A percentile compares a stretch with the other conserved stretches of the same genome.
Conservation (phyloP, 2,329 filamentous ascomycete genomes). For the Aspergillus fumigatus region DNA sequence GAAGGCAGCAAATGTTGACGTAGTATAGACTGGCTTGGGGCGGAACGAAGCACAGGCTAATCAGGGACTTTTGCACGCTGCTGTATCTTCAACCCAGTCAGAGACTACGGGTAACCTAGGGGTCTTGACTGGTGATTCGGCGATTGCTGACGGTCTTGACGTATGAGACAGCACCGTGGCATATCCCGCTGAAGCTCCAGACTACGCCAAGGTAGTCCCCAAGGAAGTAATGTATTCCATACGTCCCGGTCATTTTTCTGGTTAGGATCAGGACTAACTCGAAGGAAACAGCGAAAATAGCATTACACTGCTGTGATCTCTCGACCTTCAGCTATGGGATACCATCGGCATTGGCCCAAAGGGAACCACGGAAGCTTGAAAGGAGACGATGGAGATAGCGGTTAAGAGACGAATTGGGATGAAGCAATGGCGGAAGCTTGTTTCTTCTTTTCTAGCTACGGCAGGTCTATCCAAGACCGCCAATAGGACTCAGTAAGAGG, state of each 20-base stretch:
- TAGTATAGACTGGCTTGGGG: conserved; percentile 20
- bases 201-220: conserved; percentile 3
- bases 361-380: conserved; percentile 3
- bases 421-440: not conserved
- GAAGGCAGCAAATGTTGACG: conserved; percentile 30
- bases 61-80: not conserved
- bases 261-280: conserved; percentile 1
- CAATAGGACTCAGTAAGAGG: not conserved
- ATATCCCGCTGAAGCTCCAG: conserved; percentile 8
- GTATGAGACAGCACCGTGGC: conserved; percentile 14
- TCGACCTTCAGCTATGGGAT: conserved; percentile 9
- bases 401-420: not conserved
- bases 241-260: not conserved
- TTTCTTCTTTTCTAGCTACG: not conserved
- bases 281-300: not conserved
- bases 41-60: not conserved
- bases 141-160: conserved; percentile 17
- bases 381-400: not conserved
- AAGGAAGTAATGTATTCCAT: conserved; percentile 5
- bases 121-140: conserved; percentile 9
- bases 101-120: not conserved
- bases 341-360: conserved; percentile 7
- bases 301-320: conserved; percentile 8
- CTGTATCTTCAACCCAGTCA: not conserved
- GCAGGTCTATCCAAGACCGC: not conserved